Conservation (phyloP, 805 yeast species). For the Saccharomycopsis fibuligera region DNA sequence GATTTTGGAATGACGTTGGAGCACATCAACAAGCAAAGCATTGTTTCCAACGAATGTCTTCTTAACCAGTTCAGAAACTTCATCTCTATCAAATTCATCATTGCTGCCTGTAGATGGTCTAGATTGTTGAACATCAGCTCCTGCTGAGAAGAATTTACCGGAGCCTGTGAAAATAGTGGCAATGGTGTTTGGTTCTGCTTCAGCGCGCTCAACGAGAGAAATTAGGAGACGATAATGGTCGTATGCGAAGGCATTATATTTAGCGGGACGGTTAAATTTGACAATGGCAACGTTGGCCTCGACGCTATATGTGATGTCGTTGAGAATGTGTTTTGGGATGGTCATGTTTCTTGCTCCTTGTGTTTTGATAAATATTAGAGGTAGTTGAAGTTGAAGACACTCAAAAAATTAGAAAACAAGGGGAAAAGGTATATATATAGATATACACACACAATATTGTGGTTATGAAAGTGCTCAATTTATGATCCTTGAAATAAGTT, state of each 20-base stretch:
- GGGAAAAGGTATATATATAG: too few species aligned
- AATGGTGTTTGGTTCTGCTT: constrained; percentile 50
- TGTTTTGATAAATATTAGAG: too few species aligned
- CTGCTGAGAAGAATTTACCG: constrained; percentile 77
- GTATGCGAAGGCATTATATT: constrained; percentile 61
- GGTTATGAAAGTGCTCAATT: too few species aligned
- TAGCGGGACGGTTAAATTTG: constrained; percentile 54
- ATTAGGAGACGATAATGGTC: constrained; percentile 59
- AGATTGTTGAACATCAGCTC: constrained; percentile 47
- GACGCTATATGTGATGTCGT: constrained; percentile 29
- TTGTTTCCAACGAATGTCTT: constrained; percentile 38
- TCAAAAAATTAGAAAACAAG: too few species aligned
- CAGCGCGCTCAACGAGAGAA: constrained; percentile 53
- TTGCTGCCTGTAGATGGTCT: too few species aligned
- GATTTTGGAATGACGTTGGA: constrained; percentile 63
- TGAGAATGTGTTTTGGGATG: too few species aligned
- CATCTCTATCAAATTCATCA: constrained; percentile 29
- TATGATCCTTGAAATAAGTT: too few species aligned
- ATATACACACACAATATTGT: too few species aligned
- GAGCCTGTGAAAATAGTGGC: constrained; percentile 63
- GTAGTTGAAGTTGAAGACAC: too few species aligned
- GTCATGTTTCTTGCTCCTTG: too few species aligned
- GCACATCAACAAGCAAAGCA: constrained; percentile 61
- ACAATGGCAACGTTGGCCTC: constrained; percentile 50
- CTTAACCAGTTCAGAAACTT: too few species aligned